These are phyloP conservation scores for Tetrastigma voinierianum DNA, from an alignment of 164 flowering plant genomes.

Conservation along the genomic window DNA sequence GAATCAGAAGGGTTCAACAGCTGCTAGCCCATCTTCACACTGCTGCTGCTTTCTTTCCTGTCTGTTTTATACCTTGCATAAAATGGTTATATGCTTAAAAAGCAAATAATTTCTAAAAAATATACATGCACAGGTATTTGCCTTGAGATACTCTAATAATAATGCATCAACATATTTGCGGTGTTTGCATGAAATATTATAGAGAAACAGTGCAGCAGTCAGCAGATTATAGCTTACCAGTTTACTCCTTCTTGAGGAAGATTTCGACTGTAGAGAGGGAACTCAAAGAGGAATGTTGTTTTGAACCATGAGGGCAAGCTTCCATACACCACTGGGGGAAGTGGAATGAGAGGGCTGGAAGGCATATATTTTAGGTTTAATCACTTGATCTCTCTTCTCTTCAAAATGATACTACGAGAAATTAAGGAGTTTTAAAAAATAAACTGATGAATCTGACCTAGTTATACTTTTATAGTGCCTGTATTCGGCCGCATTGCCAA, in stretches of 20 bases:
- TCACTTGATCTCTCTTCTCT: not conserved
- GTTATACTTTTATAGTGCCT: slow-evolving; percentile 66
- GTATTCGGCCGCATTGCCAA: slow-evolving; percentile 57
- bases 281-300: slow-evolving; percentile 66
- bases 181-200: not conserved
- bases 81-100: slow-evolving; percentile 5
- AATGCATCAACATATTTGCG: too few species aligned
- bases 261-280: slow-evolving; percentile 76
- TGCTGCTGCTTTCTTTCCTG: slow-evolving; percentile 9
- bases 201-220: not conserved
- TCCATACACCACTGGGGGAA: slow-evolving; percentile 73
- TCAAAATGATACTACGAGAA: not conserved
- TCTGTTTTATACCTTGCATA: slow-evolving; percentile 39
- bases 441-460: slow-evolving; percentile 42
- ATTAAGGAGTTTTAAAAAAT: not conserved
- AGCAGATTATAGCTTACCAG: slow-evolving; percentile 37
- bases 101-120: too few species aligned
- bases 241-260: slow-evolving; percentile 50
- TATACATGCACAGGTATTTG: not conserved
- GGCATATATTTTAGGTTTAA: slow-evolving; percentile 12
- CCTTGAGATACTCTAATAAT: too few species aligned
- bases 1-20: not conserved
- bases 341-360: slow-evolving; percentile 80
- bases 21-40: slow-evolving; percentile 23
- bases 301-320: slow-evolving; percentile 81